A percentile compares a stretch with the other conserved stretches of the same genome.
phyloP scores from a whole-genome alignment of 306 rosid genomes.

The Cicer pinnatifidum region DNA sequence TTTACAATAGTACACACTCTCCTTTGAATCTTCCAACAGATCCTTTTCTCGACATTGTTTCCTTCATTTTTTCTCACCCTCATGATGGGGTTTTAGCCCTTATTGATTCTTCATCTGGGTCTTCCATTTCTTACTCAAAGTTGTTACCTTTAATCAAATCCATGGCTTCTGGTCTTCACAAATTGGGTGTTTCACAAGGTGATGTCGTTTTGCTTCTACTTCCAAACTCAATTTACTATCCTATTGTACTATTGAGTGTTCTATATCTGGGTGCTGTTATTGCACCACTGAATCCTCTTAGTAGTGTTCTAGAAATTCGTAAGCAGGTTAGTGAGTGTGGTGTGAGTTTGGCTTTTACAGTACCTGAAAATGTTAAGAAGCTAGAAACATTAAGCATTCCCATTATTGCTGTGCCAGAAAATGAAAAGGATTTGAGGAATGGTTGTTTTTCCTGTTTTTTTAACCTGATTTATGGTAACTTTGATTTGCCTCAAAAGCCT shows the following conservation, averaged over 20 bases:
- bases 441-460: constrained; percentile 48
- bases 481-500: constrained; percentile 53
- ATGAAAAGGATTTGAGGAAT: constrained; percentile 40
- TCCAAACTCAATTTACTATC: constrained; percentile 78
- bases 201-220: constrained; percentile 68
- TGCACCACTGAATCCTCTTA: constrained; percentile 73
- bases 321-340: constrained; percentile 58
- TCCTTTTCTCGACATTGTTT: constrained; percentile 75
- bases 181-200: constrained; percentile 66
- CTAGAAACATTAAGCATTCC: constrained; percentile 58
- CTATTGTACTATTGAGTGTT: constrained; percentile 62
- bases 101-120: constrained; percentile 70
- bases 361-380: constrained; percentile 46
- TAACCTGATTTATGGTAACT: constrained; percentile 49
- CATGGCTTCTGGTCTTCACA: constrained; percentile 69
- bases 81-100: constrained; percentile 75
- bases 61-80: constrained; percentile 64
- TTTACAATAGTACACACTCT: constrained; percentile 60
- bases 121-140: constrained; percentile 62
- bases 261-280: constrained; percentile 68
- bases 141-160: constrained; percentile 63
- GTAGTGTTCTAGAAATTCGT: constrained; percentile 61
- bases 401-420: constrained; percentile 64
- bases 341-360: constrained; percentile 58
- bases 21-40: constrained; percentile 54